These are phyloP conservation scores for Uronychia setigera DNA, from an alignment of 73 alveolate species.

Conservation along the genomic window DNA sequence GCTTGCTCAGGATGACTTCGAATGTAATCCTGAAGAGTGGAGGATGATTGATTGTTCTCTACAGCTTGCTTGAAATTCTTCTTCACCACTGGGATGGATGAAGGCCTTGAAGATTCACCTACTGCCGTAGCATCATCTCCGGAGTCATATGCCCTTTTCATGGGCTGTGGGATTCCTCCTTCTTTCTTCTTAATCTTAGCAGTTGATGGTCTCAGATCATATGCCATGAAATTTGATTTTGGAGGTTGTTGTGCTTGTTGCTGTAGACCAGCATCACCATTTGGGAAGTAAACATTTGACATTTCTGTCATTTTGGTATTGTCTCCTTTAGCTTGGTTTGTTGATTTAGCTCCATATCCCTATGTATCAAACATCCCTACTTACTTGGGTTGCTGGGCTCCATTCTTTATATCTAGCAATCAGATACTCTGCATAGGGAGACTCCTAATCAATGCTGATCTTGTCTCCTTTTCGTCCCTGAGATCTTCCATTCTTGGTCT, in stretches of 20 bases:
- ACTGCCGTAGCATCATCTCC: not conserved
- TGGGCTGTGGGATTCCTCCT: not conserved
- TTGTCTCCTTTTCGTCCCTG: not conserved
- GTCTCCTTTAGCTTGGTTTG: not conserved
- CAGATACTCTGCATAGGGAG: conserved; percentile 63
- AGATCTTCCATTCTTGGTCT: not conserved
- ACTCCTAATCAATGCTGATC: conserved; percentile 34
- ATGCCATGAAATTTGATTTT: not conserved
- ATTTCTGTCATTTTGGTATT: not conserved
- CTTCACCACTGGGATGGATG: too few relatives aligned
- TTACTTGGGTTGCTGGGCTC: conserved; percentile 13
- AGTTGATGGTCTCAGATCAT: not conserved
- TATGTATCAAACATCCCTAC: not conserved
- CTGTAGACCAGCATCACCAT: too few relatives aligned
- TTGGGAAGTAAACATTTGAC: not conserved
- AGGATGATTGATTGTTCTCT: not conserved
- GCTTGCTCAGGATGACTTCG: too few relatives aligned
- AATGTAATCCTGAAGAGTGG: not conserved
- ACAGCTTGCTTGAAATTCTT: not conserved
- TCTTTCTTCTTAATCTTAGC: not conserved
- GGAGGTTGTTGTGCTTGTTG: not conserved
- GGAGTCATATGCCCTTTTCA: not conserved
- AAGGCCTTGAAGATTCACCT: not conserved
- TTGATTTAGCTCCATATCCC: not conserved
- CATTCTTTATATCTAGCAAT: conserved; percentile 55